Base-by-base conservation (phyloP, 2,329 filamentous ascomycete species). In the Neospermospora avenae region DNA sequence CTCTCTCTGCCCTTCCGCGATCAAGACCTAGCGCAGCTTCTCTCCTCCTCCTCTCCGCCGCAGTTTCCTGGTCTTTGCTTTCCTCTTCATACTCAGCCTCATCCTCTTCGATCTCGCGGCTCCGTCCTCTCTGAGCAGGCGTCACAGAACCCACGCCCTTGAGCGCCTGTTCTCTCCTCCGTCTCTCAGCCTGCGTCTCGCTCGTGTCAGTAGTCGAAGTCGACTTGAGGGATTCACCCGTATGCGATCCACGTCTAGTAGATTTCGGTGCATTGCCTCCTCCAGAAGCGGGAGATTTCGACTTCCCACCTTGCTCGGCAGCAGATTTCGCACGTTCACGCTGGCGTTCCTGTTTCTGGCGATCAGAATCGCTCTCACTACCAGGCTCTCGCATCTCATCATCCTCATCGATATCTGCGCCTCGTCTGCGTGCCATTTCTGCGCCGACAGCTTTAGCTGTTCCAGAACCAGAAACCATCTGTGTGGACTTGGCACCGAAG, bases 151-250 rank as follows among this genome's bases (percentile, higher is more conserved):
- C 75, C 31, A 78, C 78, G 14, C 77, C 65, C 63, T 77, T 74
- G 41, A 77, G 70, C 0, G 77, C 83, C 11, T 81, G 80, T 51
- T 90, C 77, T 57, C 89, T 82, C 14, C 89, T 80, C 60, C 84
- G 81, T 45, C 85, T 81, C 74, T 93, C 89, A 0, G 86, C 87
- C 0, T 85, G 85, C 1, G 88, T 91, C 73, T 93, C 89, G 2
- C 77, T 78, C 11, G 59, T 53, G 42, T 66, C 60, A 20, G 58
- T 73, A 59, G 59, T 57, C 35, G 53, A 16, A 34, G 45, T 31
- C 5, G 28, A 31, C 11, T 31, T n/a, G n/a, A n/a, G n/a, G n/a
- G n/a, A n/a, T 10, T 22, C 39, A 5, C 39, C 39, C 10, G 52
- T 45, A 22, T 57, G 16, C 18, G 35, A 28, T 14, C 11, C 37